Evolutionary conservation across 805 yeast species (phyloP).

Genomic region (Monosporozyma aerobia): DNA sequence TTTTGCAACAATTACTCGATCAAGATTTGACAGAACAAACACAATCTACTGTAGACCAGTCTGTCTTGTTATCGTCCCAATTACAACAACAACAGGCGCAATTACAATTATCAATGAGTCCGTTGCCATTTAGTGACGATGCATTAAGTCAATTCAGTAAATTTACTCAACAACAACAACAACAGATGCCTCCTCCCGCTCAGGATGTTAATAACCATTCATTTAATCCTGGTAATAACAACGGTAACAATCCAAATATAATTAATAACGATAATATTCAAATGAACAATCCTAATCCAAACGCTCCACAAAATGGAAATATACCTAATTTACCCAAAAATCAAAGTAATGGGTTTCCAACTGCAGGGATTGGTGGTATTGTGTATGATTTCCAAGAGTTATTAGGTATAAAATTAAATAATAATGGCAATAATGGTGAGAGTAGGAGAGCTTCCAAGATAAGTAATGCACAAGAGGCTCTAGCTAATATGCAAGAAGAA

Average conservation of each 20-base stretch:
- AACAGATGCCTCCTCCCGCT: conserved; percentile 5
- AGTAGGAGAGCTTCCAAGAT: conserved; percentile 17
- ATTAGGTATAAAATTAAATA: conserved; percentile 14
- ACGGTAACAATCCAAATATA: neutral
- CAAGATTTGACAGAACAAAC: conserved; percentile 8
- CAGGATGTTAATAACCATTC: conserved; percentile 5
- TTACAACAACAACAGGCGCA: conserved; percentile 11
- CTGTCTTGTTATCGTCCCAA: conserved; percentile 11
- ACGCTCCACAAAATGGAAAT: neutral
- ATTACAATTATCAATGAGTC: conserved; percentile 1
- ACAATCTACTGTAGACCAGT: conserved; percentile 6
- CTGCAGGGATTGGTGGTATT: conserved; percentile 28
- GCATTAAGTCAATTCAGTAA: conserved; percentile 11
- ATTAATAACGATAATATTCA: conserved; percentile 13
- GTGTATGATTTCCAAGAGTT: conserved; percentile 27
- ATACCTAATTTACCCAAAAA: neutral
- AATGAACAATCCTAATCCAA: conserved; percentile 6
- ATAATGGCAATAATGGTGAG: conserved; percentile 14
- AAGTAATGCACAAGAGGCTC: conserved; percentile 23
- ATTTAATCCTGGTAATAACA: conserved; percentile 1
- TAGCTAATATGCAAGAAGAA: conserved; percentile 27
- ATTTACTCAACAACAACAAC: conserved; percentile 6
- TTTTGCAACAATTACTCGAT: conserved; percentile 8
- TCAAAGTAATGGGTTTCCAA: conserved; percentile 11
- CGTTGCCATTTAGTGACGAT: conserved; percentile 7